Percentiles rank a stretch among this genome's conserved stretches.
phyloP scores from a whole-genome alignment of 108 stramenopile genomes.

The Phaeodactylum tricornutum region DNA sequence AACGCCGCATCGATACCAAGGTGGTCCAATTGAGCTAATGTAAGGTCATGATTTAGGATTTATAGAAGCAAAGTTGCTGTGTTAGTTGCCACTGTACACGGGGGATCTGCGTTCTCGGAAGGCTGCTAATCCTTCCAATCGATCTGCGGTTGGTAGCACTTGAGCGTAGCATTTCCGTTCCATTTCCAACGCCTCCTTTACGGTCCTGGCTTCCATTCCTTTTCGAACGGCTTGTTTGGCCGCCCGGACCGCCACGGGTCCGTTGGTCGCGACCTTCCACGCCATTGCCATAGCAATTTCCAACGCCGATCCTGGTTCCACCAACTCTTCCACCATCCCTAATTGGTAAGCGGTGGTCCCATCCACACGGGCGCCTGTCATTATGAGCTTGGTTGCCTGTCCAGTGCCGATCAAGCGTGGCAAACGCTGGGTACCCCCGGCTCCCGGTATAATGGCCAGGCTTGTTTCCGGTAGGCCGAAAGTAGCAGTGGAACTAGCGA shows the following conservation, averaged over 20 bases:
- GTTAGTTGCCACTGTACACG: conserved; percentile 46
- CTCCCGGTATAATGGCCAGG: conserved; percentile 79
- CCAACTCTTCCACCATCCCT: conserved; percentile 52
- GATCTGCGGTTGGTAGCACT: conserved; percentile 51
- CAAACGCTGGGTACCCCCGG: conserved; percentile 72
- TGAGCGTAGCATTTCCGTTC: conserved; percentile 47
- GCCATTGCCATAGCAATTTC: conserved; percentile 33
- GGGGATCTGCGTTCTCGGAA: conserved; percentile 64
- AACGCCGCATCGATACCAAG: conserved; percentile 35
- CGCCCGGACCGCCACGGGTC: conserved; percentile 63
- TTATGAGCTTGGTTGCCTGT: conserved; percentile 65
- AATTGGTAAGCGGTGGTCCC: conserved; percentile 29
- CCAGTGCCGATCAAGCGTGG: conserved; percentile 57
- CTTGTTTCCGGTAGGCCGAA: conserved; percentile 75
- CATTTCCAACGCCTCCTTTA: conserved; percentile 48
- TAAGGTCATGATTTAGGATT: neutral
- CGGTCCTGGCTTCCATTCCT: conserved; percentile 31
- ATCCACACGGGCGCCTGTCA: conserved; percentile 35
- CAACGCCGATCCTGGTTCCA: conserved; percentile 16
- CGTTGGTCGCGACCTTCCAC: conserved; percentile 46
- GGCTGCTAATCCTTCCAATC: conserved; percentile 66
- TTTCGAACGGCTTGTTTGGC: conserved; percentile 64
- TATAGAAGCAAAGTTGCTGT: neutral
- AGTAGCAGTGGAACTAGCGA: conserved; percentile 39
- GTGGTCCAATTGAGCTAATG: conserved; percentile 23